These are phyloP conservation scores for Elsinoe arachidis DNA, from an alignment of 2,329 filamentous ascomycete genomes.

Conservation along the genomic window DNA sequence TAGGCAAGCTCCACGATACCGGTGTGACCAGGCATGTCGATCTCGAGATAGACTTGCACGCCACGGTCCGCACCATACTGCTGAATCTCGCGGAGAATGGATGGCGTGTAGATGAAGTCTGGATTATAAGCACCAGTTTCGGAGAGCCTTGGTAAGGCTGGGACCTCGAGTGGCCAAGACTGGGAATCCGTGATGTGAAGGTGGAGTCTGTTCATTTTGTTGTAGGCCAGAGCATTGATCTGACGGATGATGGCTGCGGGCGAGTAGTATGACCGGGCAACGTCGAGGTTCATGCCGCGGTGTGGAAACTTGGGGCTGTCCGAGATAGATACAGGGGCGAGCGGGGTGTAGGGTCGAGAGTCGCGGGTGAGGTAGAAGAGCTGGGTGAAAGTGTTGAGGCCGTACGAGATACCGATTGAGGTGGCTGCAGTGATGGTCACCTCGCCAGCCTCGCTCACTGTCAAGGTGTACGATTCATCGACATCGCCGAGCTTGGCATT, in stretches of 20 bases:
- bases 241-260: constrained; percentile 60
- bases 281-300: constrained; percentile 72
- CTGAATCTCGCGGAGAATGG: constrained; percentile 58
- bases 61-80: constrained; percentile 60
- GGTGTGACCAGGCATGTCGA: constrained; percentile 75
- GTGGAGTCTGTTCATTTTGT: constrained; percentile 76
- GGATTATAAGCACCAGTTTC: constrained; percentile 63
- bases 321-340: constrained; percentile 61
- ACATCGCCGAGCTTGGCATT: constrained; percentile 55
- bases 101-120: constrained; percentile 57
- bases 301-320: constrained; percentile 68
- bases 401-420: constrained; percentile 61
- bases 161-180: constrained; percentile 77
- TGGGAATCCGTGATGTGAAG: constrained; percentile 76
- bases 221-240: constrained; percentile 68
- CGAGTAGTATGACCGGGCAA: constrained; percentile 63
- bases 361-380: constrained; percentile 65
- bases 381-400: constrained; percentile 69
- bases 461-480: constrained; percentile 68
- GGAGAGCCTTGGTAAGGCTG: constrained; percentile 62
- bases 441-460: constrained; percentile 48
- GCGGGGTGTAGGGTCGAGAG: constrained; percentile 55
- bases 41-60: constrained; percentile 64
- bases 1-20: constrained; percentile 56
- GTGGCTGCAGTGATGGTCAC: constrained; percentile 57